These are phyloP conservation scores for Nemania sp. DNA, from an alignment of 2,329 filamentous ascomycete species.

Conservation along the genomic window DNA sequence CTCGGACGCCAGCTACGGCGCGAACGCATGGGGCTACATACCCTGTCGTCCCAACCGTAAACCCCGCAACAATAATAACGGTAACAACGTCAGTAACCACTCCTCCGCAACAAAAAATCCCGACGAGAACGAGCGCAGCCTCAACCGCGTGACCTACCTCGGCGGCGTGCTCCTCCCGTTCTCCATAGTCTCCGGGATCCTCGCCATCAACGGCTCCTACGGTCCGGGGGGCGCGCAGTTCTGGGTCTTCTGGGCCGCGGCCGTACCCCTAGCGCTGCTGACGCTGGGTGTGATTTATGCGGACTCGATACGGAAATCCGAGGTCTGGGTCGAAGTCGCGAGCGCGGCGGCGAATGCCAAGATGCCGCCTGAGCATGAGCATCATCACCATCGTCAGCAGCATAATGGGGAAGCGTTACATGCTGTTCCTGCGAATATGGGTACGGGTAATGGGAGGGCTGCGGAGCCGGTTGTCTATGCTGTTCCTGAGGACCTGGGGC, in stretches of 20 bases:
- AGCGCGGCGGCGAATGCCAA: too few relatives aligned
- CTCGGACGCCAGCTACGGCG: too few relatives aligned
- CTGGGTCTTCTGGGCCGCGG: conserved; percentile 54
- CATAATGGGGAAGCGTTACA: too few relatives aligned
- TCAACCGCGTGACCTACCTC: conserved; percentile 54
- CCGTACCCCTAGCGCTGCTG: conserved; percentile 43
- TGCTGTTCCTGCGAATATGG: too few relatives aligned
- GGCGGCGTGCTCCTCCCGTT: conserved; percentile 54
- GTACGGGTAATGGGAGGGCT: too few relatives aligned
- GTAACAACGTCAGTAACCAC: neutral
- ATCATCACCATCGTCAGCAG: too few relatives aligned
- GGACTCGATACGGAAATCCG: conserved; percentile 49
- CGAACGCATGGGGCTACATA: too few relatives aligned
- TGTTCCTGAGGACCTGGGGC: too few relatives aligned
- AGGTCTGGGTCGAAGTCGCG: conserved; percentile 52
- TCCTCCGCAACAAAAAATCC: conserved; percentile 3
- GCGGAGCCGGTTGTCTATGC: too few relatives aligned
- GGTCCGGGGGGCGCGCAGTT: conserved; percentile 47
- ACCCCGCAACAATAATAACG: neutral
- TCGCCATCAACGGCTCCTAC: conserved; percentile 52
- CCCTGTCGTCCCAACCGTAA: too few relatives aligned
- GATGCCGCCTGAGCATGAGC: too few relatives aligned
- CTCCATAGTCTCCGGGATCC: conserved; percentile 51
- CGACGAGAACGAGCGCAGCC: conserved; percentile 44
- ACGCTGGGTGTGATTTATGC: conserved; percentile 52